Evolutionary conservation across 192 early-diverging fungal genomes (phyloP), one percentile per base, ranked within the genome.

Genomic region (Coemansia sp.): DNA sequence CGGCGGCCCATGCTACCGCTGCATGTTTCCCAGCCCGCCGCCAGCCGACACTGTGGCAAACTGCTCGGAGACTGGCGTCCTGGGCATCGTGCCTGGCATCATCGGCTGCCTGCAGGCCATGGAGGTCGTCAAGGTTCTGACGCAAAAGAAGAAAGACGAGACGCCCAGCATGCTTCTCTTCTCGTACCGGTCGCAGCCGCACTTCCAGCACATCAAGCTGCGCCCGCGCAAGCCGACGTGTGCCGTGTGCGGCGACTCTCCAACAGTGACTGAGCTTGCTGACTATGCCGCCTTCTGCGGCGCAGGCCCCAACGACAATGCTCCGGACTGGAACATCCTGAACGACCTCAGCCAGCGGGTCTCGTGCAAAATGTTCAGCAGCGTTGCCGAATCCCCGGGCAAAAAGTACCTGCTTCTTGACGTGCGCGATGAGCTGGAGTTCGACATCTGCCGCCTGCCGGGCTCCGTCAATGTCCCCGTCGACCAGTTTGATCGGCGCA

Each of bases 251-350:
- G 93, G 94, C 7, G 87, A 95, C 23, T 50, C 83, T 0, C 93
- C 96, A 5, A 90, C 86, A 0, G 86, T 97, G 25, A 90, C 81
- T 0, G 65, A 87, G 62, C 78, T 95, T 17, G 89, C 90, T n/a
- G 94, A 98, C 61, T 98, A 98, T 78, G 89, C 89, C 19, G 86
- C 89, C 19, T 97, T 96, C 55, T 98, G 97, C 78, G 91, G 92
- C 17, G 66, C 86, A 7, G 84, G 80, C n/a, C 85, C 90, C 2
- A 83, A 82, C 28, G 93, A 96, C 72, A 90, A 91, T 68, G 87
- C 87, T 13, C 68, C 74, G 10, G 48, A 65, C 20, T 50, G 58
- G 59, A 52, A 59, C 29, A 60, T 82, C 2, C 38, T 85, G 37
- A 42, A 83, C 17, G 71, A 60, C 34, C 72, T 68, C 2, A 22